Evolutionary conservation across 495 filamentous ascomycete species (phyloP).

Genomic region (Tuber borchii): DNA sequence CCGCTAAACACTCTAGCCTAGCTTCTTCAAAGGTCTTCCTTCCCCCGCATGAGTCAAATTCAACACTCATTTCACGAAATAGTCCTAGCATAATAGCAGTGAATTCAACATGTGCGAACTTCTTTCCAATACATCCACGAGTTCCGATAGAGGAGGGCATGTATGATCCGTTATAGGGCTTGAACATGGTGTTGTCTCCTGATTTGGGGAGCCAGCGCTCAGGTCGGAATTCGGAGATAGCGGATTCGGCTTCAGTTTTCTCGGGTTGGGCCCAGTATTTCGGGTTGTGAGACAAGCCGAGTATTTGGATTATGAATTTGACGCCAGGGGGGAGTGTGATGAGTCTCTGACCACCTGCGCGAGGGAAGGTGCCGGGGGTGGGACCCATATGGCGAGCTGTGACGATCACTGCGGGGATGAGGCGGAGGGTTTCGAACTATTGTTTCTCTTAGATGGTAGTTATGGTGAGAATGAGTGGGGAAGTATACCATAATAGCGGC

Average conservation of each 20-base stretch:
- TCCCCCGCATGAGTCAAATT: conserved; percentile 45
- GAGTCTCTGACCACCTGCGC: not conserved
- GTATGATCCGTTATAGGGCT: conserved; percentile 42
- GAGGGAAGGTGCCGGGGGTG: not conserved
- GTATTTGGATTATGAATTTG: not conserved
- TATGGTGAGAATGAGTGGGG: not conserved
- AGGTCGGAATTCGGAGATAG: not conserved
- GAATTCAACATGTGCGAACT: conserved; percentile 72
- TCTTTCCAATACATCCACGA: conserved; percentile 60
- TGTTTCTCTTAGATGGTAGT: not conserved
- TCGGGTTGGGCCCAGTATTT: not conserved
- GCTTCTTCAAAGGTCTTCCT: not conserved
- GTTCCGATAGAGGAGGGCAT: conserved; percentile 67
- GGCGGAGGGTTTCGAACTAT: not conserved
- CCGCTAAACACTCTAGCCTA: not conserved
- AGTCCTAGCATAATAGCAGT: conserved; percentile 60
- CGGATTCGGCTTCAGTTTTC: not conserved
- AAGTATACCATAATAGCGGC: not conserved
- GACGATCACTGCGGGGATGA: not conserved
- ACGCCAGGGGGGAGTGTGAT: not conserved
- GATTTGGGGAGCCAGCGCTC: not conserved
- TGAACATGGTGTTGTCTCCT: not conserved
- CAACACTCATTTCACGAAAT: conserved; percentile 58
- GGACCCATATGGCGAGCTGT: not conserved
- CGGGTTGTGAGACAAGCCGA: not conserved